Conservation (phyloP, 2,329 filamentous ascomycete species). For the Albifimbria verrucaria region DNA sequence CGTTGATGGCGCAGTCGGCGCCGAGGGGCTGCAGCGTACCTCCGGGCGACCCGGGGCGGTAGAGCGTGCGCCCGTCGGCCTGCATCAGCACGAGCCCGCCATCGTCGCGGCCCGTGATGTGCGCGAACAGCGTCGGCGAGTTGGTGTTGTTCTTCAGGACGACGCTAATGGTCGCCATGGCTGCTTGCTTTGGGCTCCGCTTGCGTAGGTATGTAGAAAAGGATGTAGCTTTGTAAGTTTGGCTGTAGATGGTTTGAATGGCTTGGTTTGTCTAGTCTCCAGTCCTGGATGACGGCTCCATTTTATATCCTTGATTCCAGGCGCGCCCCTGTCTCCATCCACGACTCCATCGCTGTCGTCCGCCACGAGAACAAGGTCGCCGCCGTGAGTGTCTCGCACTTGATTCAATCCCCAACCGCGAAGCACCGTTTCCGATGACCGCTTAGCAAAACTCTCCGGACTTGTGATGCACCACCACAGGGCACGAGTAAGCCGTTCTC, state of each 20-base stretch:
- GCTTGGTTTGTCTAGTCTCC: too few relatives aligned
- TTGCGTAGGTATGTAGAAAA: neutral
- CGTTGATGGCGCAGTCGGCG: conserved; percentile 58
- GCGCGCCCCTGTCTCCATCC: too few relatives aligned
- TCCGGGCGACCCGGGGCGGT: conserved; percentile 60
- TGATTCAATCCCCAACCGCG: neutral
- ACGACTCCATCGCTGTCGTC: neutral
- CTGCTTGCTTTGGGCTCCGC: neutral
- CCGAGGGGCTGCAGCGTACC: conserved; percentile 47
- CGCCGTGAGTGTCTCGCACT: neutral
- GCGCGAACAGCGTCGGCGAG: conserved; percentile 57
- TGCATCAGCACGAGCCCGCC: conserved; percentile 60
- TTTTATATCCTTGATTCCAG: neutral
- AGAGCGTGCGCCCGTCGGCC: conserved; percentile 62
- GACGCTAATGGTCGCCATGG: conserved; percentile 30
- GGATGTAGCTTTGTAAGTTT: neutral
- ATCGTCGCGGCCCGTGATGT: conserved; percentile 63
- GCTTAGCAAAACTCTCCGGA: neutral
- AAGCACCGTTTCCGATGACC: neutral
- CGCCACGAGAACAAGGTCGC: neutral
- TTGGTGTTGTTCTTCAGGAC: conserved; percentile 63
- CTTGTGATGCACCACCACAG: neutral
- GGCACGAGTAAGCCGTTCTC: neutral
- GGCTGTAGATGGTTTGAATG: too few relatives aligned
- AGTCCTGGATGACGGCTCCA: too few relatives aligned